These are phyloP conservation scores for Eudorina sp. DNA, from an alignment of 139 green algal genomes.

Conservation along the genomic window DNA sequence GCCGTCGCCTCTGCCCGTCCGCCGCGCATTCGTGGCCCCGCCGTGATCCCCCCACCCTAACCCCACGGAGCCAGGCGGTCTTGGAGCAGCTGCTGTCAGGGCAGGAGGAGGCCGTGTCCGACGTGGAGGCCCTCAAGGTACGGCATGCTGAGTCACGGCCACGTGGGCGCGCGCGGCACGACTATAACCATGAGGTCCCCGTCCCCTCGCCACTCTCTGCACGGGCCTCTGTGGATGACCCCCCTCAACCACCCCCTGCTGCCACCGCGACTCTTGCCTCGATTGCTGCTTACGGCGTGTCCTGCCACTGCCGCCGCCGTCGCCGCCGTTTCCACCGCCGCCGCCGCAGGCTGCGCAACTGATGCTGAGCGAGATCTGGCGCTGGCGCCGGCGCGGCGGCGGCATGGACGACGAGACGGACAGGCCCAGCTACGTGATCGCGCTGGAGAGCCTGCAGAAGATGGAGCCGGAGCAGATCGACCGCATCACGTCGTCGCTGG, in stretches of 20 bases:
- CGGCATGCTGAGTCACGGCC: too few species aligned
- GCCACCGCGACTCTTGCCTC: neutral
- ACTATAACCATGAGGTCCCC: too few species aligned
- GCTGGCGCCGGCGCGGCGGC: constrained; percentile 42
- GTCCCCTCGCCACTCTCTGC: too few species aligned
- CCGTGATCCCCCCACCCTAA: neutral
- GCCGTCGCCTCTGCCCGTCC: too few species aligned
- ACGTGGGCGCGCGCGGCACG: too few species aligned
- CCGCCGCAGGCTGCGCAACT: constrained; percentile 25
- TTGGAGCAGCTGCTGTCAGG: constrained; percentile 16
- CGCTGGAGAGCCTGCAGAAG: constrained; percentile 39
- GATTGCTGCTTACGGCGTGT: neutral
- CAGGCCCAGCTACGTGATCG: constrained; percentile 3
- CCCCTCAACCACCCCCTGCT: too few species aligned
- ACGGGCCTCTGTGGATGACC: too few species aligned
- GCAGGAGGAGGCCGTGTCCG: constrained; percentile 13
- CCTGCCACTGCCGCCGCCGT: too few species aligned
- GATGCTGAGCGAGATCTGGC: constrained; percentile 36
- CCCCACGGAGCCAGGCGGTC: constrained; percentile 2
- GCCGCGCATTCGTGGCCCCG: too few species aligned
- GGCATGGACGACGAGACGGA: constrained; percentile 50
- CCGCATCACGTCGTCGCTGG: constrained; percentile 43
- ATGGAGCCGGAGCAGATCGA: constrained; percentile 44
- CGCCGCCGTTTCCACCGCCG: too few species aligned
- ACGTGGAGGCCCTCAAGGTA: constrained; percentile 48